Evolutionary conservation across 176 grass and related monocot species (phyloP).

Genomic region (Tillandsia leiboldiana): DNA sequence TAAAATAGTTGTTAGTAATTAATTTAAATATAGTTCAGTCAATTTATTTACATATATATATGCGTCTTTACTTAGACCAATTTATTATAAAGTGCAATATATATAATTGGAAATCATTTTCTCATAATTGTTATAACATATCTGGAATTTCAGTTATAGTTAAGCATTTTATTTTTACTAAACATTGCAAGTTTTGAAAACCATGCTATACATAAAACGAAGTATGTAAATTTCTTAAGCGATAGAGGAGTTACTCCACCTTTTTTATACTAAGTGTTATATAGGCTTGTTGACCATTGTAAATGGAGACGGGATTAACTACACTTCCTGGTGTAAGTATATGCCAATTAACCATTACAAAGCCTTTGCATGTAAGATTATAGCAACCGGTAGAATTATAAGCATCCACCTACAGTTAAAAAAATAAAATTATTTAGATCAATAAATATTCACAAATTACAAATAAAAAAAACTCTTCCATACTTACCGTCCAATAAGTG

Average conservation of each 20-base stretch:
- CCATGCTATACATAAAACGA: too few relatives aligned
- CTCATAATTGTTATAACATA: too few relatives aligned
- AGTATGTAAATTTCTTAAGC: neutral
- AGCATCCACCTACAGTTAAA: neutral
- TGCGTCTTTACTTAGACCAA: too few relatives aligned
- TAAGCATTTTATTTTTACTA: too few relatives aligned
- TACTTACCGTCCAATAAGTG: neutral
- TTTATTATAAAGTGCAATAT: too few relatives aligned
- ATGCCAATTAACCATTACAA: neutral
- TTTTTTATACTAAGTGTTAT: neutral
- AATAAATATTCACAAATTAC: neutral
- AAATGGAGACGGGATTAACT: neutral
- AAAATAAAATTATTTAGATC: neutral
- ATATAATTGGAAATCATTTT: too few relatives aligned
- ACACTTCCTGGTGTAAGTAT: neutral
- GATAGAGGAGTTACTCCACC: neutral
- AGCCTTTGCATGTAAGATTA: neutral
- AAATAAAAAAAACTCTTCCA: neutral
- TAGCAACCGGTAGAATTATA: neutral
- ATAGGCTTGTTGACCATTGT: neutral
- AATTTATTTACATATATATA: too few relatives aligned
- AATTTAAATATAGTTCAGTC: too few relatives aligned
- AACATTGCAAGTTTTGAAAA: too few relatives aligned
- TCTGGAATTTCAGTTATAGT: too few relatives aligned
- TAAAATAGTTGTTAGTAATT: too few relatives aligned